Evolutionary conservation across 2,329 filamentous ascomycete species (phyloP), one percentile per base, ranked within the genome.

Genomic region (Fonsecaea multimorphosa): DNA sequence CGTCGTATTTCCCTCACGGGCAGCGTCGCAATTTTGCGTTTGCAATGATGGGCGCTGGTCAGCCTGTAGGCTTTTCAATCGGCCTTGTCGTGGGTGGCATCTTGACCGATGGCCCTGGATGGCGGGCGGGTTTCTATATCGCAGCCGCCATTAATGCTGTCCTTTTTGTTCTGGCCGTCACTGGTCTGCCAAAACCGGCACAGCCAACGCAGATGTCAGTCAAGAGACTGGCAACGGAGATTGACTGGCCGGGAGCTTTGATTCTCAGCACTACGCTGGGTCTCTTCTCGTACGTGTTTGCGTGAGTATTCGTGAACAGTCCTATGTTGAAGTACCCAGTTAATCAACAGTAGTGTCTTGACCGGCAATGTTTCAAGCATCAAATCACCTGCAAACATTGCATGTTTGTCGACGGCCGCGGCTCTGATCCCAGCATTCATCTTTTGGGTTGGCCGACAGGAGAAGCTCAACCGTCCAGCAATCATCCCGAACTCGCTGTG

Each of bases 401-500:
- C 77, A 0, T 72, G 85, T 1, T 74, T 89, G 0, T 75, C 76
- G 1, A 60, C 85, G 2, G 79, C 81, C 3, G 67, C 80, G 1
- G 69, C 77, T 1, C 70, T 81, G 2, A 74, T 87, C 1, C 82
- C 82, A 0, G 72, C 75, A 0, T 89, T 89, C 71, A 75, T 84
- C 54, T 71, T 76, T 11, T 89, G 87, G 87, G 80, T 86, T 52
- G 78, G 80, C 11, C 77, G 78, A 2, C 84, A 84, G 58, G 82
- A 83, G 58, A 77, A 75, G 12, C 72, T 75, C 0, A 78, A 78
- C 14, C 78, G 78, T 1, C 82, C 86, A 14, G 86, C 86, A 0
- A 73, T 89, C 8, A 88, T 89, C 22, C 87, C 87, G 0, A 89
- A 89, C 72, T 83, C 81, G 0, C 74, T 89, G 0, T 89, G 87